Percentiles rank a stretch among this genome's conserved stretches.
These are phyloP conservation scores for Plasmodium reichenowi DNA, from an alignment of 169 alveolate genomes.

Conservation along the genomic window DNA sequence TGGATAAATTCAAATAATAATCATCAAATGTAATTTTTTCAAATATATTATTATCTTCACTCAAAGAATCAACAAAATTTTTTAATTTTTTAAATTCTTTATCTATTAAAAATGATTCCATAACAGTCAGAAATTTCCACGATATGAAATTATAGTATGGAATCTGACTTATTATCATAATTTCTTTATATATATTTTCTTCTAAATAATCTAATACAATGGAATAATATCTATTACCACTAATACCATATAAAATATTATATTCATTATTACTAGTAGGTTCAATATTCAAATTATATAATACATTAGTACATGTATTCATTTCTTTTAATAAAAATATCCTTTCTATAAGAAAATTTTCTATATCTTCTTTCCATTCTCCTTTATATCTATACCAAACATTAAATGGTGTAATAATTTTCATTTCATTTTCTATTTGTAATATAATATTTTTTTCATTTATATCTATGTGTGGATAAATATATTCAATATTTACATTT, in stretches of 20 bases:
- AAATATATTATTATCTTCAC: not conserved
- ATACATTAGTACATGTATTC: slow-evolving; percentile 9
- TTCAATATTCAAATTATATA: slow-evolving; percentile 24
- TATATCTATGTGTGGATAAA: slow-evolving; percentile 44
- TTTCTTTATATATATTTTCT: slow-evolving; percentile 36
- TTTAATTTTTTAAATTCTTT: slow-evolving; percentile 10
- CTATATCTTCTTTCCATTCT: slow-evolving; percentile 62
- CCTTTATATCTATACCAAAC: slow-evolving; percentile 71
- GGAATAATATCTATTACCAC: slow-evolving; percentile 71
- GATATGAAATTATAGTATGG: slow-evolving; percentile 59
- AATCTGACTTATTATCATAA: slow-evolving; percentile 41
- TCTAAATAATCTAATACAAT: slow-evolving; percentile 49
- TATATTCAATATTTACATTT: slow-evolving; percentile 54
- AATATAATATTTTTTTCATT: slow-evolving; percentile 21
- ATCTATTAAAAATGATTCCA: slow-evolving; percentile 8
- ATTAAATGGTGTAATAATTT: slow-evolving; percentile 52
- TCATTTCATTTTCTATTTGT: slow-evolving; percentile 18
- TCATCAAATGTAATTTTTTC: slow-evolving; percentile 22
- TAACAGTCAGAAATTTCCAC: slow-evolving; percentile 8
- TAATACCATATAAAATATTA: slow-evolving; percentile 40
- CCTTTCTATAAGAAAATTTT: slow-evolving; percentile 49
- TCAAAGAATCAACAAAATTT: slow-evolving; percentile 22
- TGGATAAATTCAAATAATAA: slow-evolving; percentile 12
- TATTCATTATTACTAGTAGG: slow-evolving; percentile 30
- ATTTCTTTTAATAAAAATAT: slow-evolving; percentile 56